Conservation (phyloP, 306 rosid species). For the Dryas alaskensis region DNA sequence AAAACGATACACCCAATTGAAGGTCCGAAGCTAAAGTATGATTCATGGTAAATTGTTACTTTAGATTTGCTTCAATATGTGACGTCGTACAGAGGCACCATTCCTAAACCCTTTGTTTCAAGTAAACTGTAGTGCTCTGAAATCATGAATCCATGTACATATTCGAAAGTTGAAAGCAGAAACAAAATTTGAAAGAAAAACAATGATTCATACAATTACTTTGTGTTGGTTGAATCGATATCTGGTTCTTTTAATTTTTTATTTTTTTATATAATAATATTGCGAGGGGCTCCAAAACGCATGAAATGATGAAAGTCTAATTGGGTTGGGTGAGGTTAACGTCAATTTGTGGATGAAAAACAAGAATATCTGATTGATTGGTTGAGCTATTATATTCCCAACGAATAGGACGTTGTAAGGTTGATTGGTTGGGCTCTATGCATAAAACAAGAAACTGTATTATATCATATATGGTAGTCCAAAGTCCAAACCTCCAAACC, state of each 20-base stretch:
- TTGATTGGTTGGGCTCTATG: neutral
- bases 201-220: neutral
- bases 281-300: neutral
- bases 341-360: neutral
- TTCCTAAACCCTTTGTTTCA: neutral
- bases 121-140: too few species aligned
- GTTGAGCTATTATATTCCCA: neutral
- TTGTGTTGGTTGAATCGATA: neutral
- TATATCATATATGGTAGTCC: too few species aligned
- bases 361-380: neutral
- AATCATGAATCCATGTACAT: neutral
- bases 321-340: neutral
- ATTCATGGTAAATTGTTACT: neutral
- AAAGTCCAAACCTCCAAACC: too few species aligned
- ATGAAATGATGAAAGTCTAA: neutral
- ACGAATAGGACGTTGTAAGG: too few species aligned
- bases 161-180: too few species aligned
- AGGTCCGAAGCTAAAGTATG: neutral
- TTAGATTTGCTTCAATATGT: neutral
- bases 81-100: too few species aligned
- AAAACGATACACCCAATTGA: neutral
- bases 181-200: neutral
- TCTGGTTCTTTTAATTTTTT: neutral
- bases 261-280: too few species aligned
- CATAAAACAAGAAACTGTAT: too few species aligned